Percentiles rank a stretch among this genome's conserved stretches.
phyloP scores from a whole-genome alignment of 176 grass and related monocot species.

The Microstegium vimineum region DNA sequence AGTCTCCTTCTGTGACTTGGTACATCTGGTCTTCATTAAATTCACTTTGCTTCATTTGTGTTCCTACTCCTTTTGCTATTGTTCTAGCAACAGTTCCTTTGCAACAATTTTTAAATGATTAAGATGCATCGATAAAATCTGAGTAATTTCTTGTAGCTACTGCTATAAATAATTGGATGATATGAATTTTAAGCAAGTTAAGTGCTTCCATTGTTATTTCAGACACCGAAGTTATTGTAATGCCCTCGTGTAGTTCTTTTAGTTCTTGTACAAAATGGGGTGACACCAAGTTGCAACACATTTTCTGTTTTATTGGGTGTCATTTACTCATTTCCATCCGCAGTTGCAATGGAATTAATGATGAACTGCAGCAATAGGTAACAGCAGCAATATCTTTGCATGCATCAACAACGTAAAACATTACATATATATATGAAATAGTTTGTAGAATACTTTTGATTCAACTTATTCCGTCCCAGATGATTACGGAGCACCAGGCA shows the following conservation, averaged over 20 bases:
- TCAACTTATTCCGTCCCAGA: slow-evolving; percentile 37
- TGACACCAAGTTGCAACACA: neutral
- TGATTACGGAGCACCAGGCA: slow-evolving; percentile 19
- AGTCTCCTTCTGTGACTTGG: neutral
- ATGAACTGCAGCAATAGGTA: neutral
- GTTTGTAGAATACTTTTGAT: neutral
- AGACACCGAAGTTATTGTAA: neutral
- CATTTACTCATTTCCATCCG: neutral
- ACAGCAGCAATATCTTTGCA: neutral
- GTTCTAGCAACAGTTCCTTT: neutral
- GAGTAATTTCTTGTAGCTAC: neutral
- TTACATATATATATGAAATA: neutral
- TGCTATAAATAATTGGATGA: neutral
- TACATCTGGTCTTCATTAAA: neutral
- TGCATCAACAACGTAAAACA: neutral
- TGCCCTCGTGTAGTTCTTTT: neutral
- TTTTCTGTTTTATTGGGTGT: neutral
- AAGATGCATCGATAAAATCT: neutral
- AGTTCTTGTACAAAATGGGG: neutral
- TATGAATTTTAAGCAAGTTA: neutral
- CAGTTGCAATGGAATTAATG: neutral
- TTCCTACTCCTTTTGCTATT: neutral
- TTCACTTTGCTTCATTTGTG: neutral
- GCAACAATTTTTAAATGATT: neutral
- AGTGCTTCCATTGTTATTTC: neutral